Base-by-base conservation (phyloP, 345 rosid genomes). In the Syzygium aromaticum region DNA sequence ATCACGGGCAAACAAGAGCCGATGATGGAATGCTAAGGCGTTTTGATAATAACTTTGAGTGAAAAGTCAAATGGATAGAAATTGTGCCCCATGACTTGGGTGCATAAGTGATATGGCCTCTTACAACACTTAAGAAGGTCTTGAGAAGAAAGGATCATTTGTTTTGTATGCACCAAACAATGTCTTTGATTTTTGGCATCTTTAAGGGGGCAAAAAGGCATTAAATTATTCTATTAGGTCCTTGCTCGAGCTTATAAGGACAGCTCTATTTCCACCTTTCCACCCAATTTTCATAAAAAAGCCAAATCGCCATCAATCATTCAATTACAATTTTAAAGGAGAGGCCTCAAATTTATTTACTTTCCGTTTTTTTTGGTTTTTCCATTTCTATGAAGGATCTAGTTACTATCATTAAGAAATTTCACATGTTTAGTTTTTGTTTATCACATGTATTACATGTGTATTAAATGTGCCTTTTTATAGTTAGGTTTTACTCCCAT, bases 31-130 rank as follows among this genome's bases (percentile, higher is more conserved):
- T 59, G 14, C 64, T 7, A 25, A 25, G 30, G 27, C 15, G 30
- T 59, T 0, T 59, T 25, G 64, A 59, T 11, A 27, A 59, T 28
- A 9, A 27, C 64, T 1, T 59, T 0, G 0, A 2, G 12, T 11
- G 64, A 59, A 27, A 59, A 25, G 64, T 33, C 38, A 59, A 28
- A 28, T 59, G 43, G 22, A 19, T 5, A 3, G 23, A 67, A 64
- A 64, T 30, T 30, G 43, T 30, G 22, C 1, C 15, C 43, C 78
- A 1, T 8, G 1, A 30, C 64, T 59, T 59, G 15, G 64, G 28
- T 2, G 64, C 15, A 11, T 28, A 59, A 2, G 28, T 11, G 64
- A 5, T 14, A 57, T 57, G 28, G 1, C 30, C 64, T 57, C 15
- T 57, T 57, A 0, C 15, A 57, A 25, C 30, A 57, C 64, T 25